Evolutionary conservation across 2,329 filamentous ascomycete species (phyloP).

Genomic region (Coniochaeta sp.): DNA sequence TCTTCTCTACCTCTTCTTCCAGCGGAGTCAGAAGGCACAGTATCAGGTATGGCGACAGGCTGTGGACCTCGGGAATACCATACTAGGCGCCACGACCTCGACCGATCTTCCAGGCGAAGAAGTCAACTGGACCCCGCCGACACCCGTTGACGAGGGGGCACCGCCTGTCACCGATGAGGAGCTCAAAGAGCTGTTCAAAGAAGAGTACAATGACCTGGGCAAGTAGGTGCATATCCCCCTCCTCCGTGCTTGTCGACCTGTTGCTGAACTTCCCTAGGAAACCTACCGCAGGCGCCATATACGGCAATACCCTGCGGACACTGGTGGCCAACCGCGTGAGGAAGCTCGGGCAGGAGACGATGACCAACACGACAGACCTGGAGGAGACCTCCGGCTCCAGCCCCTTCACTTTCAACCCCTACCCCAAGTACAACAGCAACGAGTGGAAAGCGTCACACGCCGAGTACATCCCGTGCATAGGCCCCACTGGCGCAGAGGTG

Average conservation of each 20-base stretch:
- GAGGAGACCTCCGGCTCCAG: slow-evolving; percentile 24
- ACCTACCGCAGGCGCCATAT: slow-evolving; percentile 44
- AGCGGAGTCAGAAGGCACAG: background rate
- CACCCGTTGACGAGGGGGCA: background rate
- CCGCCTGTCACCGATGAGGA: background rate
- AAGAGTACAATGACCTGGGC: slow-evolving; percentile 30
- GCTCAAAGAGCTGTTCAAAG: slow-evolving; percentile 23
- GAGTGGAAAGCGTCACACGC: slow-evolving; percentile 53
- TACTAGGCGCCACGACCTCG: background rate
- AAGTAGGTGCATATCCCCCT: slow-evolving; percentile 20
- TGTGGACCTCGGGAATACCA: background rate
- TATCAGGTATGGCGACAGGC: background rate
- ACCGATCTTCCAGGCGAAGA: background rate
- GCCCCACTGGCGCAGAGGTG: slow-evolving; percentile 51
- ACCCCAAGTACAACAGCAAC: slow-evolving; percentile 60
- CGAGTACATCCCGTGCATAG: slow-evolving; percentile 56
- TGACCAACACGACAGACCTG: slow-evolving; percentile 24
- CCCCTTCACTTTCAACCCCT: slow-evolving; percentile 60
- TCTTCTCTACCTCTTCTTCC: background rate
- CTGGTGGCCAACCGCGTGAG: slow-evolving; percentile 31
- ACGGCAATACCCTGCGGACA: slow-evolving; percentile 46
- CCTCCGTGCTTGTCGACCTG: slow-evolving; percentile 17
- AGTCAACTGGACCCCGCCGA: background rate
- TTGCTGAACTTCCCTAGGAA: slow-evolving; percentile 22
- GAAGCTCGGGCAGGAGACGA: slow-evolving; percentile 14